Base-by-base conservation (phyloP, 1,139 yeast genomes). In the Protomyces macrosporus region DNA sequence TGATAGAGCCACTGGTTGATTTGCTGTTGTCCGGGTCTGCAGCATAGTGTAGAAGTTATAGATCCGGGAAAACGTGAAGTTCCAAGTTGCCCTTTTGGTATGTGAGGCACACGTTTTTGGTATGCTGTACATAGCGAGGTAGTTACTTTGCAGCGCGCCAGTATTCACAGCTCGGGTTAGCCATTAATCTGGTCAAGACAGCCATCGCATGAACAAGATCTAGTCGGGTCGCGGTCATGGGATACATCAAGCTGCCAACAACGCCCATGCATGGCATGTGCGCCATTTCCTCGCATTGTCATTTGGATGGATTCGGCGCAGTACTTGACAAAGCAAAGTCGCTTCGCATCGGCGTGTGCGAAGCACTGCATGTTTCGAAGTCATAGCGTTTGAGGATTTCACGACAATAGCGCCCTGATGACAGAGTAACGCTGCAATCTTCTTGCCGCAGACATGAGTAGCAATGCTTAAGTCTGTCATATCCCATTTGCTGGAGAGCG, bases 1-100 rank as follows among this genome's bases (percentile, higher is more conserved):
- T 53, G 35, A 68, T 40, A 50, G 65, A 69, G 5, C 71, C 69
- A 30, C 57, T 42, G 45, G 69, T 67, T 34, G 68, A 62, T 35
- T 63, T 60, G 23, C 23, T 23, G 23, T 2, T 23, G 45, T 65
- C 64, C 30, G 6, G 36, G 36, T 14, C 45, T 3, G 67, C 58
- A 6, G 54, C 67, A 53, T 56, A 61, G 16, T 65, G 52, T 14
- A 36, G 12, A 36, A 36, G 12, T 12, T 23, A 23, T 2, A 68
- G 66, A 39, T 67, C 69, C 33, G 64, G n/a, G 52, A 56, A 65
- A 1, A 56, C 65, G 5, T 4, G 30, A 3, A 60, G 23, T 4
- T 39, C 42, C n/a, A 36, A n/a, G 32, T 65, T 10, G 30, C 37
- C 4, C 6, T 14, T 30, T 4, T 7, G 16, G 39, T 48, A 57